These are phyloP conservation scores for Rhizopus arrhizus DNA, from an alignment of 371 early-diverging fungal species.

Conservation along the genomic window DNA sequence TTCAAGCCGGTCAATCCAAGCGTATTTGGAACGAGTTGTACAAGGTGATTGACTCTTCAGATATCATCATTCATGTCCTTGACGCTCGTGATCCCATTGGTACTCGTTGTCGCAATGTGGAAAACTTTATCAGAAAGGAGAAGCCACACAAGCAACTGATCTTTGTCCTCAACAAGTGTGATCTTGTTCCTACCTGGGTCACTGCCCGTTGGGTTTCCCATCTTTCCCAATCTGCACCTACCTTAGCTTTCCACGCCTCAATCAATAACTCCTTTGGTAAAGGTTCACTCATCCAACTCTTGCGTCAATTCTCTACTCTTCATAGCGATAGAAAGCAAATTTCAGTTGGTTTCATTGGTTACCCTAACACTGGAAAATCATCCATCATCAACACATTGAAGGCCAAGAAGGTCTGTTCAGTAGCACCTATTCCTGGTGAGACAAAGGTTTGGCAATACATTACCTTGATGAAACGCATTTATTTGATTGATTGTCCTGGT, in stretches of 20 bases:
- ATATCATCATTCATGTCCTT: slow-evolving; percentile 97
- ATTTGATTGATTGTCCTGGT: slow-evolving; percentile 99
- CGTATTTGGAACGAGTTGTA: slow-evolving; percentile 99
- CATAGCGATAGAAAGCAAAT: slow-evolving; percentile 98
- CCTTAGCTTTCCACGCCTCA: slow-evolving; percentile 98
- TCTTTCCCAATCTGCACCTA: slow-evolving; percentile 92
- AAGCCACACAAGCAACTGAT: slow-evolving; percentile 97
- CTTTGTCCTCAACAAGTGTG: slow-evolving; percentile 99
- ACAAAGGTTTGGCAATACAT: slow-evolving; percentile 99
- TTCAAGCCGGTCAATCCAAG: slow-evolving; percentile 95
- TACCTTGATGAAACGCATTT: slow-evolving; percentile 97
- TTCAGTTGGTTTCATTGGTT: slow-evolving; percentile 97
- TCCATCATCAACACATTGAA: slow-evolving; percentile 99
- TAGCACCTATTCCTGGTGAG: slow-evolving; percentile 99
- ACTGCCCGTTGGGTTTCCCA: slow-evolving; percentile 93
- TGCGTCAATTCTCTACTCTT: slow-evolving; percentile 95
- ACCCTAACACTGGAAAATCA: slow-evolving; percentile 96
- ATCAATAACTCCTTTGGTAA: slow-evolving; percentile 99
- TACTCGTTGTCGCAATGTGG: slow-evolving; percentile 93
- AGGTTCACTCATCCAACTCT: slow-evolving; percentile 94
- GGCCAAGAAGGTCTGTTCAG: slow-evolving; percentile 96
- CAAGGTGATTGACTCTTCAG: slow-evolving; percentile 99
- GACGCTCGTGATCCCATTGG: slow-evolving; percentile 99
- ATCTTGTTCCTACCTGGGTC: slow-evolving; percentile 99
- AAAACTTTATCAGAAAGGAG: slow-evolving; percentile 91